Evolutionary conservation across 129 eudicot species (phyloP), one percentile per base, ranked within the genome.

Genomic region (Tagetes patula): DNA sequence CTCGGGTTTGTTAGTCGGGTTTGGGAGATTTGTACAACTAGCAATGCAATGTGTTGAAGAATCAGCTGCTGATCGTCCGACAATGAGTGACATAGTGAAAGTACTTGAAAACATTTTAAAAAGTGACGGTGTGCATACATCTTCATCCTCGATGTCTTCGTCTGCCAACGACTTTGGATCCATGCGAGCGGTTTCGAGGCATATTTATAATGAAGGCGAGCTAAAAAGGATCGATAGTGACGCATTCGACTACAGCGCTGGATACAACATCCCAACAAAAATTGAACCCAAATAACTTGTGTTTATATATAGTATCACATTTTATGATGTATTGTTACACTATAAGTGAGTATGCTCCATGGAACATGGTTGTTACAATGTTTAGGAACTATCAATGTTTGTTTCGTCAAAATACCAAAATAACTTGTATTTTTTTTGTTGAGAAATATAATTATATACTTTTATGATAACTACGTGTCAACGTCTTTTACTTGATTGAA

Each of bases 1-100:
- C 71, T 56, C 74, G 0, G 27, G 87, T 8, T 78, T 65, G 62
- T 87, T 95, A 10, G 33, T 65, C 0, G 97, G 96, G 3, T 82
- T 88, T 6, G 84, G 73, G 13, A 86, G 84, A 81, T 95, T 77
- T 67, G 8, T 91, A 7, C 95, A 88, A 43, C 58, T 95, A 64
- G 99, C 96, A 5, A 74, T 95, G 87, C 91, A 79, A 65, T 95
- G 99, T 71, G 99, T 90, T 3, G 97, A 91, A 70, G 99, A 95
- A 63, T 74, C 90, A 0, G 96, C 97, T 2, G 82, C 93, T 0
- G 96, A 88, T 43, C 92, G 99, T 13, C 99, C 99, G 38, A 85
- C 94, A 5, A 94, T 94, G 99, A 82, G 89, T 34, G 96, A 90
- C 13, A 86, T 90, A 34, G 99, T 90, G 60, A 95, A 95, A 84